Base-by-base conservation (phyloP, 176 grass and related monocot species). In the Aegilops longissima region DNA sequence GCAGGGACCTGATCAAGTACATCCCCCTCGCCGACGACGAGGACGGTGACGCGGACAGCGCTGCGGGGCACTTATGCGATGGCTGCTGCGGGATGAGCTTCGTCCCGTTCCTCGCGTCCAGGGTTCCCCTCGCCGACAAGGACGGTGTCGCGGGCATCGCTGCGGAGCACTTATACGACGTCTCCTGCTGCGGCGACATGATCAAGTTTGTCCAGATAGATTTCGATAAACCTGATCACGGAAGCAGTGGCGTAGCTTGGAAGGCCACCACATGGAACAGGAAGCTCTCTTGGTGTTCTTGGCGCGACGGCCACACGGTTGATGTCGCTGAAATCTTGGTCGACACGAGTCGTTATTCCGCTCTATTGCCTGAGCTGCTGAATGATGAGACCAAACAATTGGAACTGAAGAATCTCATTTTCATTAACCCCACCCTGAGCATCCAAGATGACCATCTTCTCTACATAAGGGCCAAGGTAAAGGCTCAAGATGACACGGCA, bases 1-100 rank as follows among this genome's bases (percentile, higher is more conserved):
- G 42, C 31, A 33, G 3, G 3, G 3, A 2, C 3, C 2, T 33
- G 31, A 2, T 1, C 3, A 2, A 1, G 2, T 33, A 1, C 3
- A 2, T 33, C 2, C 31, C 31, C 31, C 31, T 33, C 3, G 3
- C 31, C 3, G 2, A 2, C 3, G 31, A 27, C 12, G 13, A 51
- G 47, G 47, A 16, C 47, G 47, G 47, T 51, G 13, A 1, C 4
- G 13, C 47, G 12, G 13, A 51, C 13, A 16, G 3, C 0, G 13
- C 13, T 51, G 4, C 4, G 4, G 0, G 47, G 47, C 47, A 51
- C 4, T 51, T 51, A 0, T 51, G 47, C 47, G 47, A 16, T 1
- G 47, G 13, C 13, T 51, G 47, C 47, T 51, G 47, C 13, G 12
- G 4, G 4, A 51, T 51, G 4, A 16, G 0, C 13, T 16, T 5